Percentiles rank a stretch among this genome's conserved stretches.
phyloP scores from a whole-genome alignment of 371 early-diverging fungal genomes.

The Syncephalastrum racemosum region DNA sequence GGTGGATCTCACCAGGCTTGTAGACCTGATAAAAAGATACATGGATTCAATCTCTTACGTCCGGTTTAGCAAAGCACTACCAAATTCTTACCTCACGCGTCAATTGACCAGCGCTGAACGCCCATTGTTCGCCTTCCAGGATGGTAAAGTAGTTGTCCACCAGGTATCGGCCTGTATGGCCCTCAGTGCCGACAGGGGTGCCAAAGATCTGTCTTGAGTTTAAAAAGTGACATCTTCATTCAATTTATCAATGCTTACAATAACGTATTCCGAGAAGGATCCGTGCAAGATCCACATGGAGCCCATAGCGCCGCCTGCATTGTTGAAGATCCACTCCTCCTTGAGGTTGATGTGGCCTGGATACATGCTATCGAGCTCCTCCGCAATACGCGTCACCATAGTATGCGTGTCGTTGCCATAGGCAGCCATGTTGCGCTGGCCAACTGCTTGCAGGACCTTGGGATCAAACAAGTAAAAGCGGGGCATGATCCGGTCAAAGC shows the following conservation, averaged over 20 bases:
- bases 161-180: conserved; percentile 51
- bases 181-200: conserved; percentile 57
- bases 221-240: no score
- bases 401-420: conserved; percentile 34
- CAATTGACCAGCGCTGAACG: conserved; percentile 44
- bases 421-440: conserved; percentile 40
- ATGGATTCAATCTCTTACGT: neutral
- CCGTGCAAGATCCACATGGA: conserved; percentile 55
- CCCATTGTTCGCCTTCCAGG: conserved; percentile 60
- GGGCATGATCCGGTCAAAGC: conserved; percentile 40
- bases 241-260: conserved; percentile 15
- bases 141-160: conserved; percentile 61
- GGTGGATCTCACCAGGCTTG: conserved; percentile 53
- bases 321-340: conserved; percentile 57
- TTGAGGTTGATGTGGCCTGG: conserved; percentile 46
- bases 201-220: conserved; percentile 28
- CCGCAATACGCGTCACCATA: conserved; percentile 35
- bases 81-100: conserved; percentile 26
- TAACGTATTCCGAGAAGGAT: conserved; percentile 55
- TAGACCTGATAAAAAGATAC: conserved; percentile 26
- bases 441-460: conserved; percentile 39
- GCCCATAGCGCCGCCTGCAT: conserved; percentile 63
- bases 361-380: conserved; percentile 38
- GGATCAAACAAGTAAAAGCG: conserved; percentile 48
- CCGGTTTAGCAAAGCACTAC: no score